phyloP scores from a whole-genome alignment of 2,329 filamentous ascomycete genomes.

The Pseudogymnoascus sp. region DNA sequence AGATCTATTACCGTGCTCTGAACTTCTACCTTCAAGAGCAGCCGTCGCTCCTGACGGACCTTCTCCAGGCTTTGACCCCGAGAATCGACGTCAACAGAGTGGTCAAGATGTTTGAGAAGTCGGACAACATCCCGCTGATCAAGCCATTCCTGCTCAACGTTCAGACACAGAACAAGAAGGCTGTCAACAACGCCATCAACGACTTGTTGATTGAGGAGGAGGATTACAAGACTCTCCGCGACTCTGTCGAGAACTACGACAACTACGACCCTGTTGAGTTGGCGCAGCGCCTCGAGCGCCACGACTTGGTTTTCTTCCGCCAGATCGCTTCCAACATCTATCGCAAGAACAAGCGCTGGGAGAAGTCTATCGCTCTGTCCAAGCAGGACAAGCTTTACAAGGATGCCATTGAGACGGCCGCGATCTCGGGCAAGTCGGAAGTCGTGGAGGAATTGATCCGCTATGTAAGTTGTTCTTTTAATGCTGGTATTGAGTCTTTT shows the following conservation, averaged over 20 bases:
- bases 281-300: conserved; percentile 87
- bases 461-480: conserved; percentile 67
- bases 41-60: conserved; percentile 88
- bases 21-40: conserved; percentile 98
- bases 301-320: conserved; percentile 97
- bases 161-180: conserved; percentile 93
- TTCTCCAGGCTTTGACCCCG: conserved; percentile 83
- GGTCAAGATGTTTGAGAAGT: conserved; percentile 98
- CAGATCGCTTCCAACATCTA: conserved; percentile 98
- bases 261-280: conserved; percentile 96
- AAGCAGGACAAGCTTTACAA: conserved; percentile 99
- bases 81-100: conserved; percentile 97
- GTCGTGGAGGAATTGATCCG: conserved; percentile 92
- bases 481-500: conserved; percentile 29
- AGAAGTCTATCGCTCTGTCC: conserved; percentile 93
- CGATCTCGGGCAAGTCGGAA: conserved; percentile 81
- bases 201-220: conserved; percentile 97
- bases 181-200: conserved; percentile 96
- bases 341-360: conserved; percentile 99
- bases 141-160: conserved; percentile 98
- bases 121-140: conserved; percentile 94
- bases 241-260: conserved; percentile 97
- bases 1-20: conserved; percentile 96
- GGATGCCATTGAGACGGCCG: conserved; percentile 96
- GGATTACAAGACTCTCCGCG: conserved; percentile 95